Evolutionary conservation across 2,329 filamentous ascomycete species (phyloP).

Genomic region (Bertia moriformis): DNA sequence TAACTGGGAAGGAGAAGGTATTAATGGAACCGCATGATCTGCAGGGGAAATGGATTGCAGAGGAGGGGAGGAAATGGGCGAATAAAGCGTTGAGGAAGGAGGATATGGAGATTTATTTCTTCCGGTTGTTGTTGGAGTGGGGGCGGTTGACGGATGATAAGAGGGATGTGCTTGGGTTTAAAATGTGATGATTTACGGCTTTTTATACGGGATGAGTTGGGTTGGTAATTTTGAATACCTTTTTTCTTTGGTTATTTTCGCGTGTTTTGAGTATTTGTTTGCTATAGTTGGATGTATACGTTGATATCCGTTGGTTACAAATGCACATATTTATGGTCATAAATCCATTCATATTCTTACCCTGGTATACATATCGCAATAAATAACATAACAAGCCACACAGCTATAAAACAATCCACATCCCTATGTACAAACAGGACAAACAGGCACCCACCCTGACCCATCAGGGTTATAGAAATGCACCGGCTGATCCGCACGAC

Average conservation of each 20-base stretch:
- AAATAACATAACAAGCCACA: no score
- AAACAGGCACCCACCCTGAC: neutral
- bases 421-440: neutral
- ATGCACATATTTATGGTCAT: no score
- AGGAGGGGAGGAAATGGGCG: constrained; percentile 37
- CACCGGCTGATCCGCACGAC: neutral
- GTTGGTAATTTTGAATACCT: no score
- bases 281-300: no score
- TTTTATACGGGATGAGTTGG: no score
- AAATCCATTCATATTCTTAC: no score
- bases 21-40: neutral
- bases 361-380: no score
- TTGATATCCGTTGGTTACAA: no score
- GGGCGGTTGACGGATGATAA: constrained; percentile 22
- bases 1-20: neutral
- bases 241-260: no score
- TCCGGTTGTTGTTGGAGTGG: constrained; percentile 34
- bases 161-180: constrained; percentile 19
- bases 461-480: neutral
- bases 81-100: constrained; percentile 34
- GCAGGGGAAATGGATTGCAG: constrained; percentile 33
- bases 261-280: no score
- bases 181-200: no score
- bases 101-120: constrained; percentile 44
- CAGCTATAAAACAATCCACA: neutral